Evolutionary conservation across 208 protist genomes (phyloP).

Genomic region (Acanthamoeba triangularis): DNA sequence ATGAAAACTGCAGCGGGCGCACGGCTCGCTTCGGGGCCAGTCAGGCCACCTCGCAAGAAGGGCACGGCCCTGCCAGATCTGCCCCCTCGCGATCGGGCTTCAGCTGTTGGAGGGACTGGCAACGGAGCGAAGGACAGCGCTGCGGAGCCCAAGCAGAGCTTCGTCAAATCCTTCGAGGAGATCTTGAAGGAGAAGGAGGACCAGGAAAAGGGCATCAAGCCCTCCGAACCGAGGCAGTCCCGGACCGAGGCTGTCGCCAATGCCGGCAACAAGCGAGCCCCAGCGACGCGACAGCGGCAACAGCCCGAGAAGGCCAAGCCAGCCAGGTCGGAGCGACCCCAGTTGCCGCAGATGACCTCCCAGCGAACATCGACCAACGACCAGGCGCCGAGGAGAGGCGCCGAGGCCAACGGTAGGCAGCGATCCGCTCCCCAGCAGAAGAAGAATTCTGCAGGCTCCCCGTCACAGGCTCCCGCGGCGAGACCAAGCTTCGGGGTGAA

Average conservation of each 20-base stretch:
- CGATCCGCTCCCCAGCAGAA: background rate
- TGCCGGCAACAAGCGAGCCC: background rate
- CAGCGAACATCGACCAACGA: background rate
- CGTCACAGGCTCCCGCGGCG: background rate
- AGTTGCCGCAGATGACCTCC: background rate
- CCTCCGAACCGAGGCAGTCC: background rate
- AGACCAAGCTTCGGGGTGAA: constrained; percentile 7
- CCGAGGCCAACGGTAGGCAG: background rate
- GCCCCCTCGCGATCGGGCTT: background rate
- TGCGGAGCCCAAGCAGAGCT: background rate
- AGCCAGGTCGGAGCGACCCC: background rate
- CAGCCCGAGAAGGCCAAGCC: background rate
- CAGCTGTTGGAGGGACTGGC: background rate
- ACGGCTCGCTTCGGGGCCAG: background rate
- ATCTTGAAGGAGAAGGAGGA: constrained; percentile 13
- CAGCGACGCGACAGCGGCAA: background rate
- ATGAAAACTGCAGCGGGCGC: background rate
- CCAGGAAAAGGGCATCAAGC: background rate
- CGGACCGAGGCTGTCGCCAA: background rate
- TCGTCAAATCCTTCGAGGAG: constrained; percentile 21
- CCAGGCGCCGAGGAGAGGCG: background rate
- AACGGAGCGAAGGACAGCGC: background rate
- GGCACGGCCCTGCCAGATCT: background rate
- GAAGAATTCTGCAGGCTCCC: background rate
- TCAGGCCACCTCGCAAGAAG: background rate